Evolutionary conservation across 2,329 filamentous ascomycete genomes (phyloP), one percentile per base, ranked within the genome.

Genomic region (Xylariaceae sp.): DNA sequence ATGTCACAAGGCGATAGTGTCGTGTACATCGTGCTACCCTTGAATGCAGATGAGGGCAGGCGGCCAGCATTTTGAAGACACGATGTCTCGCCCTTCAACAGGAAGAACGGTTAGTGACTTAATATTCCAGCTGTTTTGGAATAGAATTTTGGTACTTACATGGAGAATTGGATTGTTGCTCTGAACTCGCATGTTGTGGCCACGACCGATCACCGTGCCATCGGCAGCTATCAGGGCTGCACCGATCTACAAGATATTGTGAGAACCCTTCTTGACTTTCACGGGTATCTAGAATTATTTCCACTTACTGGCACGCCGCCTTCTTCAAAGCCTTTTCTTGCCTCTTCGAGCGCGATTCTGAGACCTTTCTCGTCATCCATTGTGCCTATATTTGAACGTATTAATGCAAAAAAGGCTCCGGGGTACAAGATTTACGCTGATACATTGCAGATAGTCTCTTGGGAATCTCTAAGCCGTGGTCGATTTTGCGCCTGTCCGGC

Each of bases 1-100:
- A 90, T 90, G 63, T 89, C 85, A 66, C 87, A 91, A 1, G 87
- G 87, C 2, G 85, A 88, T 6, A 91, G 73, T 1, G 87, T 90
- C 2, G 87, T 91, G 69, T 88, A 91, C 85, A 91, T 90, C n/a
- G 86, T 90, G 33, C 84, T 80, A 30, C 83, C 83, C 57, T 77
- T 76, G 67, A 90, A 90, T 6, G 78, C 77, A 1, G 79, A 80
- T 14, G 85, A 86, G 31, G 85, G 82, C 18, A 89, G 77, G 36
- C 87, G 81, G 41, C 87, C 87, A 0, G 86, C 85, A 66, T 86
- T 84, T 64, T 87, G 83, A 36, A 91, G 75, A n/a, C 85, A 82
- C 15, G 86, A 83, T 17, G 86, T 90, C 66, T 91, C 87, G 56
- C 82, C 87, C 85, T 90, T 57, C n/a, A n/a, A n/a, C n/a, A n/a